These are phyloP conservation scores for Lecanicillium sp. DNA, from an alignment of 2,329 filamentous ascomycete species.

Conservation along the genomic window DNA sequence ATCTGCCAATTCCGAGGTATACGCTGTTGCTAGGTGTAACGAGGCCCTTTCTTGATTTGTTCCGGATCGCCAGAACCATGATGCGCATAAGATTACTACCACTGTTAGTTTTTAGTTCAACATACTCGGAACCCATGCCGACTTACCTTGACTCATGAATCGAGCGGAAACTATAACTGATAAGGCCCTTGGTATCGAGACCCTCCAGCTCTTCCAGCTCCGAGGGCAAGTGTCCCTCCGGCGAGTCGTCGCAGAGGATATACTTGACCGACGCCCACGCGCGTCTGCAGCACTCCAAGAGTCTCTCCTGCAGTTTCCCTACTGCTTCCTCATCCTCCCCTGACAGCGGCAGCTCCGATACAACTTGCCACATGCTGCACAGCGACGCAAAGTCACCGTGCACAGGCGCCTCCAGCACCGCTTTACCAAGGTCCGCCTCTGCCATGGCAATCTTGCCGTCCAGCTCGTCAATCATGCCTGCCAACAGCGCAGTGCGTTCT, in stretches of 20 bases:
- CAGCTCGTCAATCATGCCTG: conserved; percentile 53
- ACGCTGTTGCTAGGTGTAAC: conserved; percentile 46
- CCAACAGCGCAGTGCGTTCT: conserved; percentile 45
- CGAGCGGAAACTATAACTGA: conserved; percentile 93
- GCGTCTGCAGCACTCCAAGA: conserved; percentile 55
- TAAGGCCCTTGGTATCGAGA: conserved; percentile 75
- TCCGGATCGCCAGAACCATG: conserved; percentile 49
- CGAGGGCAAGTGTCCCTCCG: conserved; percentile 78
- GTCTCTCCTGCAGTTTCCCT: conserved; percentile 42
- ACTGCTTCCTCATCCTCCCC: conserved; percentile 31
- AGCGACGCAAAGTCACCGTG: conserved; percentile 66
- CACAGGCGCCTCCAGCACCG: conserved; percentile 60
- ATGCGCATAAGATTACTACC: conserved; percentile 64
- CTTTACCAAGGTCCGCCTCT: conserved; percentile 57
- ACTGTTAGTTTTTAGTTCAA: conserved; percentile 6
- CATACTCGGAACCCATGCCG: not conserved
- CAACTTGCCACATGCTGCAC: conserved; percentile 49
- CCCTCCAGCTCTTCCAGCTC: conserved; percentile 67
- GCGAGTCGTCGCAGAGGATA: conserved; percentile 87
- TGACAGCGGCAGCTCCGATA: conserved; percentile 36
- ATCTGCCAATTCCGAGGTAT: conserved; percentile 60
- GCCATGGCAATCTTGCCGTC: conserved; percentile 60
- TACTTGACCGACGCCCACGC: conserved; percentile 73
- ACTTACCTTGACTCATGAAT: conserved; percentile 85
- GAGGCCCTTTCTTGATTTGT: conserved; percentile 35